Evolutionary conservation across 2,329 filamentous ascomycete species (phyloP).

Genomic region (Akanthomyces muscarius): DNA sequence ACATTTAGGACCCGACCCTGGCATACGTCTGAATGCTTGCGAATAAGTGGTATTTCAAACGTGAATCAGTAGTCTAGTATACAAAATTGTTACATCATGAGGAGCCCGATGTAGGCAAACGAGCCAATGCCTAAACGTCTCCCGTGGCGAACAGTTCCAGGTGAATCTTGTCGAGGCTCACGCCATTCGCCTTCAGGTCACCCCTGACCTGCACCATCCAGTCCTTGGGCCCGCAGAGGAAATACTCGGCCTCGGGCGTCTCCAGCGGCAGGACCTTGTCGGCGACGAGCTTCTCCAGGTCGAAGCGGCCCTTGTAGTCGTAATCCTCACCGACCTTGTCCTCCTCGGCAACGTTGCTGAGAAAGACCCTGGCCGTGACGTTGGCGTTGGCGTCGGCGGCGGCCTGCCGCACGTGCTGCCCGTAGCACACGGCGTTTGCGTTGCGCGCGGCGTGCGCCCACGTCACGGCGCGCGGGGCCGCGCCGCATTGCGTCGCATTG

Average conservation of each 20-base stretch:
- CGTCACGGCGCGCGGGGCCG: constrained; percentile 44
- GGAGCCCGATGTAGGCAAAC: too few species aligned
- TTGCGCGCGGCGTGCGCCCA: constrained; percentile 61
- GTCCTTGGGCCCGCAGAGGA: constrained; percentile 60
- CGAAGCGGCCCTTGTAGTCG: constrained; percentile 51
- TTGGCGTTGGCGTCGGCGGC: constrained; percentile 25
- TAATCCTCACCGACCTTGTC: constrained; percentile 51
- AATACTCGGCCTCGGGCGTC: constrained; percentile 57
- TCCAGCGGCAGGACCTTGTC: constrained; percentile 48
- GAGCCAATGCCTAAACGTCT: constrained; percentile 28
- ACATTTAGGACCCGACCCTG: background rate
- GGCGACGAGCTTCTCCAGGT: constrained; percentile 48
- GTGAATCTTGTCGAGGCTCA: constrained; percentile 51
- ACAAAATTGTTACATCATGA: background rate
- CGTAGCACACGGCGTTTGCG: constrained; percentile 52
- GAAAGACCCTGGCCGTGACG: constrained; percentile 45
- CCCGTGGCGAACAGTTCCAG: constrained; percentile 62
- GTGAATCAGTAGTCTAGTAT: background rate
- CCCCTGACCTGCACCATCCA: constrained; percentile 62
- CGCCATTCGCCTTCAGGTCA: constrained; percentile 48
- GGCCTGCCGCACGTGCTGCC: constrained; percentile 41
- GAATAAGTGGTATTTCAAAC: constrained; percentile 7
- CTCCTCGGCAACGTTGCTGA: constrained; percentile 41
- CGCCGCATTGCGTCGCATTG: constrained; percentile 26
- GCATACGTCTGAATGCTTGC: background rate